These are phyloP conservation scores for Eucalyptus curtisii DNA, from an alignment of 345 rosid genomes.

Conservation along the genomic window DNA sequence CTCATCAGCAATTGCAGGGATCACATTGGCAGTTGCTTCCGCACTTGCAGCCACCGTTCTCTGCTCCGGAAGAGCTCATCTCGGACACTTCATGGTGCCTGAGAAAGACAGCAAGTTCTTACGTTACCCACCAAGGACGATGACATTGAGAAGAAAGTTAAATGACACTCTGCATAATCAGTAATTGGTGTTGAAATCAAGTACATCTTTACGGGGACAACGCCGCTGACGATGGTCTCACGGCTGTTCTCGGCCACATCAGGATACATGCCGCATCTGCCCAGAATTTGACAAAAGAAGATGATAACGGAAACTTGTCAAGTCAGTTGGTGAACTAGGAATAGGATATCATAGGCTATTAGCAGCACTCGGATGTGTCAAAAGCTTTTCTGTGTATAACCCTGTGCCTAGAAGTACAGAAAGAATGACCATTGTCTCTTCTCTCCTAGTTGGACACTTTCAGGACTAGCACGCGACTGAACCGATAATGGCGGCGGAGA, in stretches of 20 bases:
- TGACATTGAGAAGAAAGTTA: neutral
- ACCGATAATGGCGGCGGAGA: neutral
- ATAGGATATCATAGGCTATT: neutral
- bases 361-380: neutral
- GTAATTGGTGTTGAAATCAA: neutral
- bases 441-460: neutral
- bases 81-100: conserved; percentile 18
- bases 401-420: neutral
- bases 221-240: conserved; percentile 15
- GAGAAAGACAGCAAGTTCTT: neutral
- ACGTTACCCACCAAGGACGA: neutral
- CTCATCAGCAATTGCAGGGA: conserved; percentile 28
- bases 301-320: neutral
- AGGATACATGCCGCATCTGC: conserved; percentile 23
- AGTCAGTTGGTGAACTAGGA: neutral
- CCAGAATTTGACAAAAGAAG: neutral
- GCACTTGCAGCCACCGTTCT: conserved; percentile 44
- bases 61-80: conserved; percentile 22
- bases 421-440: neutral
- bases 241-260: conserved; percentile 12
- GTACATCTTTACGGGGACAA: conserved; percentile 11
- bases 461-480: neutral
- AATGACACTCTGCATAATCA: neutral
- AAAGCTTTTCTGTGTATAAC: neutral
- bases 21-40: conserved; percentile 64